These are phyloP conservation scores for Aphanomyces astaci DNA, from an alignment of 352 stramenopile genomes.

Conservation along the genomic window DNA sequence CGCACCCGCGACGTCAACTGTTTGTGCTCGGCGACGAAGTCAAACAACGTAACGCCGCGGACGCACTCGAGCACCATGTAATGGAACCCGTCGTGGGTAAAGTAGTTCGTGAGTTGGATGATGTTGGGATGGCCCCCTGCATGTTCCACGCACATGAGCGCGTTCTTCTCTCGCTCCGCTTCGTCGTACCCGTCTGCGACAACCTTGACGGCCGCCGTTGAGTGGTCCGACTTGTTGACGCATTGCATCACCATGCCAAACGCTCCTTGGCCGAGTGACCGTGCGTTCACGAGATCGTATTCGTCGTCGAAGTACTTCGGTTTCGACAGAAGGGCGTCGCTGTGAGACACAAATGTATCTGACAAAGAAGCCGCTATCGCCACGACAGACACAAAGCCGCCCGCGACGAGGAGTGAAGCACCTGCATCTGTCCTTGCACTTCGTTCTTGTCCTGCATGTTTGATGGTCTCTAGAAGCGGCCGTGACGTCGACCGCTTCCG, in stretches of 20 bases:
- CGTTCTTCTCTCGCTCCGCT: slow-evolving; percentile 50
- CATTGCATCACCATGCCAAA: slow-evolving; percentile 84
- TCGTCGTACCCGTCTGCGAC: slow-evolving; percentile 43
- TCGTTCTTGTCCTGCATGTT: background rate
- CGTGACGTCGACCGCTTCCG: background rate
- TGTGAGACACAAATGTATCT: background rate
- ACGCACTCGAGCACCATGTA: slow-evolving; percentile 80
- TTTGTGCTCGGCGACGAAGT: slow-evolving; percentile 51
- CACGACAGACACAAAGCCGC: background rate
- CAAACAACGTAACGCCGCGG: slow-evolving; percentile 52
- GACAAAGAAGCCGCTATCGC: background rate
- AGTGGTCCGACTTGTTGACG: slow-evolving; percentile 50
- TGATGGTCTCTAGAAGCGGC: background rate
- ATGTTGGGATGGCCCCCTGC: slow-evolving; percentile 56
- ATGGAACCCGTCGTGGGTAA: slow-evolving; percentile 69
- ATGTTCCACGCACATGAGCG: slow-evolving; percentile 42
- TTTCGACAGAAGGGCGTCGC: background rate
- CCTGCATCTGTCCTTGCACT: background rate
- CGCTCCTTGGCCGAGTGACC: slow-evolving; percentile 43
- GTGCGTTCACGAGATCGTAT: slow-evolving; percentile 18
- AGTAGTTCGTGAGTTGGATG: slow-evolving; percentile 51
- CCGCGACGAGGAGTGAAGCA: background rate
- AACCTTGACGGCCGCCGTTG: slow-evolving; percentile 58
- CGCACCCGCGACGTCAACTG: slow-evolving; percentile 32
- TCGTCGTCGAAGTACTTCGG: slow-evolving; percentile 14